Conservation (phyloP, 495 filamentous ascomycete genomes). For the Alectoria sarmentosa region DNA sequence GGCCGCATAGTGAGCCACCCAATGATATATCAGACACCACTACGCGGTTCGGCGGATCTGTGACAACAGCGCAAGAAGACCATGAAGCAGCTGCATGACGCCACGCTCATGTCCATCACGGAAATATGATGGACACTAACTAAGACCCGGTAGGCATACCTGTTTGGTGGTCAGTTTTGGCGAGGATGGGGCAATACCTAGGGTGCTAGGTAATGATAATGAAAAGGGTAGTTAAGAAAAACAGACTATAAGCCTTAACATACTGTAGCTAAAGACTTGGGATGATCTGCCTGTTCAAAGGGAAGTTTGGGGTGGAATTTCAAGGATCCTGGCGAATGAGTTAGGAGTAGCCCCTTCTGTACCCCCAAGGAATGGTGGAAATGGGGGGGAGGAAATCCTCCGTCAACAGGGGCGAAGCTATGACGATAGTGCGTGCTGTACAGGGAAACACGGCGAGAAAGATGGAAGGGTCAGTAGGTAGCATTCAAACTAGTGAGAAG, state of each 20-base stretch:
- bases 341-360: too few species aligned
- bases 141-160: too few species aligned
- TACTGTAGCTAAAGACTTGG: neutral
- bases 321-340: neutral
- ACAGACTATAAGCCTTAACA: neutral
- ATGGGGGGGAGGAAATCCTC: neutral
- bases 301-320: neutral
- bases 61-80: neutral
- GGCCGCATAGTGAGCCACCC: neutral
- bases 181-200: too few species aligned
- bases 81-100: neutral
- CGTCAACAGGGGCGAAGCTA: neutral
- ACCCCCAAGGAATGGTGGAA: neutral
- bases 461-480: too few species aligned
- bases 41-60: slow-evolving; percentile 1
- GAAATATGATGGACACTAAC: too few species aligned
- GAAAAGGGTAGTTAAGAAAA: too few species aligned
- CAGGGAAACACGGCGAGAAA: too few species aligned
- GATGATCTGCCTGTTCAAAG: neutral
- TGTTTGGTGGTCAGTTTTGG: too few species aligned
- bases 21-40: neutral
- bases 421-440: too few species aligned
- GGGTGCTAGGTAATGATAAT: too few species aligned
- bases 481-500: too few species aligned
- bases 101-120: neutral